Conservation (phyloP, 768 basidiomycete species). For the Podaxis rugospora region DNA sequence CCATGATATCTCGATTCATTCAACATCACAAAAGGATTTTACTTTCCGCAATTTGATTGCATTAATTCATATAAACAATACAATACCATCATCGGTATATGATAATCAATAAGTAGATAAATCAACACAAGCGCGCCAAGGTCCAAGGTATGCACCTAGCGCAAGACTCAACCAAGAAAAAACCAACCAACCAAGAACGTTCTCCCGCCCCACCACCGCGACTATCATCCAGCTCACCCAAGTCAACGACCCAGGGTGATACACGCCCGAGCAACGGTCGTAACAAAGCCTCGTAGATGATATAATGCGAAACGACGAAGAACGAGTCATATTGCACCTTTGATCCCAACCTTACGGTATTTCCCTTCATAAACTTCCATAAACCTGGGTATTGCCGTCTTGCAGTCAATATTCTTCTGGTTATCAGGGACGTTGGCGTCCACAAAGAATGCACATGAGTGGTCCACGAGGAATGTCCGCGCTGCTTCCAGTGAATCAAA, state of each 20-base stretch:
- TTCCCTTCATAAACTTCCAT: slow-evolving; percentile 69
- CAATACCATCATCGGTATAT: background rate
- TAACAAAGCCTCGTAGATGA: too few relatives aligned
- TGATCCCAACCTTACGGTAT: slow-evolving; percentile 85
- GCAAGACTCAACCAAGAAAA: too few relatives aligned
- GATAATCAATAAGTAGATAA: background rate
- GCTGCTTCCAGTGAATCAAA: slow-evolving; percentile 68
- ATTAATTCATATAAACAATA: background rate
- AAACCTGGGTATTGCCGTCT: slow-evolving; percentile 51
- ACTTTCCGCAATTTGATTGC: background rate
- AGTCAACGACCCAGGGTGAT: background rate
- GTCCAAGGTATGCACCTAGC: too few relatives aligned
- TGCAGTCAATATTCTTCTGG: slow-evolving; percentile 72
- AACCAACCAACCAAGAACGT: background rate
- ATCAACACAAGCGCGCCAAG: too few relatives aligned
- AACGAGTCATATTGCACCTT: slow-evolving; percentile 74
- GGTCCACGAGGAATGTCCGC: slow-evolving; percentile 64
- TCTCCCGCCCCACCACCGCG: too few relatives aligned
- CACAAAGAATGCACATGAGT: slow-evolving; percentile 63
- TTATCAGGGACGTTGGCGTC: slow-evolving; percentile 58
- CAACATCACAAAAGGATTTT: background rate
- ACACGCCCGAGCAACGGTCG: too few relatives aligned
- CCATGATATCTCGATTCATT: background rate
- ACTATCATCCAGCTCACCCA: background rate
- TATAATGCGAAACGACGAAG: background rate